phyloP scores from a whole-genome alignment of 2,329 filamentous ascomycete genomes.

The Waltergamsia citrina region DNA sequence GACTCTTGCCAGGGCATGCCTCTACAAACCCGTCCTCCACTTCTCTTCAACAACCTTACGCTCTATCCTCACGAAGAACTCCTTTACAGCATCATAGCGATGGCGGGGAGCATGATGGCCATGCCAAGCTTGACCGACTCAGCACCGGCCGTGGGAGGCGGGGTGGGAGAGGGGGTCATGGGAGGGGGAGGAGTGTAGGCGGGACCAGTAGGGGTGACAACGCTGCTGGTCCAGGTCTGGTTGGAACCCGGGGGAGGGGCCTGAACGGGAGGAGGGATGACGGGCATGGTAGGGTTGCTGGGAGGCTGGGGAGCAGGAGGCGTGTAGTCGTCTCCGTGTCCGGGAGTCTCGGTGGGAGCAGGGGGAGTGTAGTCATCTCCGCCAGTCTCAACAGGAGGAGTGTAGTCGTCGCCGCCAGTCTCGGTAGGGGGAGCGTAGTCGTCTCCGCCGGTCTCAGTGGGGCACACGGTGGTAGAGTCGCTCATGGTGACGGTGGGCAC shows the following conservation, averaged over 20 bases:
- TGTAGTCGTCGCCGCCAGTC: not conserved
- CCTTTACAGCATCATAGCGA: slow-evolving; percentile 6
- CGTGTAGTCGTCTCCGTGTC: not conserved
- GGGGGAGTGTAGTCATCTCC: slow-evolving; percentile 1
- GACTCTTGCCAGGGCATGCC: too few species aligned
- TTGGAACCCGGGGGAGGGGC: slow-evolving; percentile 1
- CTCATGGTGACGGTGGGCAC: slow-evolving; percentile 11
- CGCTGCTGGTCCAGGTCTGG: slow-evolving; percentile 5
- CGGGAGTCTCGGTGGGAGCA: not conserved
- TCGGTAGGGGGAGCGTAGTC: not conserved
- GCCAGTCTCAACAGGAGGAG: not conserved
- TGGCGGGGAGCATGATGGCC: slow-evolving; percentile 5
- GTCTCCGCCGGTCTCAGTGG: not conserved
- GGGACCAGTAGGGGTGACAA: not conserved
- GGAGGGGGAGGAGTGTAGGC: slow-evolving; percentile 2
- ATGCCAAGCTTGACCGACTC: slow-evolving; percentile 7
- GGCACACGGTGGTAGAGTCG: slow-evolving; percentile 4
- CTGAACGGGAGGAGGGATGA: not conserved
- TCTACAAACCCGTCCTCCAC: too few species aligned
- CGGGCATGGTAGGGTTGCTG: not conserved
- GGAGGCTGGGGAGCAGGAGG: not conserved
- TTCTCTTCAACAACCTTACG: too few species aligned
- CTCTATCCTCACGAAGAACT: too few species aligned
- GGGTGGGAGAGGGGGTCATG: slow-evolving; percentile 1
- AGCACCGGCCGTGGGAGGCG: slow-evolving; percentile 5